Evolutionary conservation across 2,329 filamentous ascomycete genomes (phyloP), one percentile per base, ranked within the genome.

Genomic region (Zalaria obscura): DNA sequence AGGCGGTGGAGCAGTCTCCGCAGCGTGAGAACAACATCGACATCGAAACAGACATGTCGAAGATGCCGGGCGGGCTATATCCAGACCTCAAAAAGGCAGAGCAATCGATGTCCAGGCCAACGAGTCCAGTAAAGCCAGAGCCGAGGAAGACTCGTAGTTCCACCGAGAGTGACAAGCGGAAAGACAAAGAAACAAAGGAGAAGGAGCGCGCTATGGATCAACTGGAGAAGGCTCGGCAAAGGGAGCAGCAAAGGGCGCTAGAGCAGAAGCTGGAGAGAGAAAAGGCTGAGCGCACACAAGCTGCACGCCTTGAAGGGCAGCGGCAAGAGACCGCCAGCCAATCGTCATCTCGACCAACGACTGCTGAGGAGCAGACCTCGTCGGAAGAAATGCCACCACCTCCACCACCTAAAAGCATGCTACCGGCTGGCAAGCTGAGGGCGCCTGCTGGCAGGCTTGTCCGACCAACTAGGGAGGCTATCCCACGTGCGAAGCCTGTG

Each of bases 191-290:
- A 42, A 59, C 63, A 5, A 81, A 76, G 54, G 78, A 83, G 48
- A 69, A 75, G 36, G 72, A 74, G 49, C 70, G 70, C 25, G 66
- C 75, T 49, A 72, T 70, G 10, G 76, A 78, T 25, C 79, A 76
- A 53, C 64, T 83, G 3, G 77, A 82, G 48, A 82, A 78, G 52
- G 75, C 72, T 35, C 74, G 80, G 5, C 74, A 78, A 50, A 80
- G 81, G 58, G 80, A 85, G 54, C 70, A 79, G 4, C 75, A 80
- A 49, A 83, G 82, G 55, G 81, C 75, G 33, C 62, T 65, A 2
- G 63, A 68, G 4, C 71, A 75, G 44, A 76, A 72, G 52, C 69
- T 73, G 34, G 66, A 69, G 45, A 52, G 53, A 39, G 60, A 66
- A 35, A 62, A 64, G 47, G 55, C 52, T 25, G 60, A 62, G 29